phyloP scores from a whole-genome alignment of 208 protist genomes.

The Trypanosoma scelopori region DNA sequence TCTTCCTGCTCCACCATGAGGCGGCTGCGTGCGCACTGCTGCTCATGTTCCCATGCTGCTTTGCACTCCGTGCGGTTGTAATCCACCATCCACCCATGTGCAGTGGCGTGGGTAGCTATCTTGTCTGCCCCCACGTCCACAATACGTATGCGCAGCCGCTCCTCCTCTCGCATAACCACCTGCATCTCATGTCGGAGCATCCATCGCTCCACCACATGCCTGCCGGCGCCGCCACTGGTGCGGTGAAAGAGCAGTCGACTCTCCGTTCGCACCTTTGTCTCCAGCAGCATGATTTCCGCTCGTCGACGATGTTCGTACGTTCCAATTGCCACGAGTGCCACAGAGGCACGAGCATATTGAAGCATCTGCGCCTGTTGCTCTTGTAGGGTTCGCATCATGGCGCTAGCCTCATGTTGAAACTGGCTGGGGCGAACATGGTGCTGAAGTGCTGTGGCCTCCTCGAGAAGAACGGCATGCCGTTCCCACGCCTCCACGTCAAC shows the following conservation, averaged over 20 bases:
- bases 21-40: background rate
- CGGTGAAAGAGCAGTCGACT: slow-evolving; percentile 6
- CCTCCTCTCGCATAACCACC: slow-evolving; percentile 12
- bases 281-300: slow-evolving; percentile 15
- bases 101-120: background rate
- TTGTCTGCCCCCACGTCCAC: background rate
- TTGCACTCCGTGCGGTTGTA: background rate
- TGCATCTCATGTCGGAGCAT: slow-evolving; percentile 17
- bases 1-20: slow-evolving; percentile 9
- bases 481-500: slow-evolving; percentile 1
- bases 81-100: slow-evolving; percentile 20
- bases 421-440: background rate
- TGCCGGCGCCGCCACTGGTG: background rate
- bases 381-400: background rate
- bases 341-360: background rate
- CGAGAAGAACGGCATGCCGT: background rate
- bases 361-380: background rate
- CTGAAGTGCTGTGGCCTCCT: background rate
- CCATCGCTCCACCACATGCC: slow-evolving; percentile 11
- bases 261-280: slow-evolving; percentile 8
- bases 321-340: background rate
- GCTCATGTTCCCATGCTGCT: background rate
- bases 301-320: slow-evolving; percentile 16
- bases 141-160: slow-evolving; percentile 1
- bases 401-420: background rate